phyloP scores from a whole-genome alignment of 2,329 filamentous ascomycete genomes.

The Macroventuria anomochaeta region DNA sequence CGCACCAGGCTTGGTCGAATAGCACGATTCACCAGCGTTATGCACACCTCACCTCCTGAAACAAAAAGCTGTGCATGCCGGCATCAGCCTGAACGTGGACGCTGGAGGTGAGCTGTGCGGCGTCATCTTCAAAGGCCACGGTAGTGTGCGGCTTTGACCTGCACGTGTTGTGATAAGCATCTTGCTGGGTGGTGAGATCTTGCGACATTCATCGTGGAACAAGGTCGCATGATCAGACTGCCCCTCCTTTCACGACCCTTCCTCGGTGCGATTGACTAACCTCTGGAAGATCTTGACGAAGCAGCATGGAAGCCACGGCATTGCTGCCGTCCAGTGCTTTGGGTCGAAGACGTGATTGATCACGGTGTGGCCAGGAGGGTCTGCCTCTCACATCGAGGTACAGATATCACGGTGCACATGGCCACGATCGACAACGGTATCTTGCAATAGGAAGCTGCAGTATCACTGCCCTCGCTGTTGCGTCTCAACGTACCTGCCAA shows the following conservation, averaged over 20 bases:
- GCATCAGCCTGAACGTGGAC: slow-evolving; percentile 14
- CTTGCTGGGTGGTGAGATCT: slow-evolving; percentile 21
- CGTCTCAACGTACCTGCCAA: slow-evolving; percentile 15
- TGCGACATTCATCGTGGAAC: slow-evolving; percentile 18
- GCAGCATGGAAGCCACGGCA: slow-evolving; percentile 23
- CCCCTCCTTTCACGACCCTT: slow-evolving; percentile 31
- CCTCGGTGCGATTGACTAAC: slow-evolving; percentile 24
- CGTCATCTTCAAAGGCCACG: slow-evolving; percentile 8
- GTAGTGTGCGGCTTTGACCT: slow-evolving; percentile 12
- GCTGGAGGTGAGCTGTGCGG: slow-evolving; percentile 7
- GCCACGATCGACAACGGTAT: slow-evolving; percentile 10
- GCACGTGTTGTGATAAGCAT: slow-evolving; percentile 22
- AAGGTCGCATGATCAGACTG: slow-evolving; percentile 37
- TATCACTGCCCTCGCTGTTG: background rate
- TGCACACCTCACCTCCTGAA: slow-evolving; percentile 38
- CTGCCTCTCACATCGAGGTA: slow-evolving; percentile 13
- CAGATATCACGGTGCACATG: slow-evolving; percentile 20
- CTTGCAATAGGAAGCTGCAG: slow-evolving; percentile 3
- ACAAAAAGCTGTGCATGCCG: slow-evolving; percentile 36
- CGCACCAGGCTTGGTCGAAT: slow-evolving; percentile 36
- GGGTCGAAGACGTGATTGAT: slow-evolving; percentile 18
- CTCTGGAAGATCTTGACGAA: slow-evolving; percentile 32
- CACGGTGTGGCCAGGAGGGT: slow-evolving; percentile 9
- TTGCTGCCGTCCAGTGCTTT: slow-evolving; percentile 14
- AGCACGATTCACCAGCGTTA: slow-evolving; percentile 41